These are phyloP conservation scores for Mycosphaerella sp. DNA, from an alignment of 2,329 filamentous ascomycete genomes.

Conservation along the genomic window DNA sequence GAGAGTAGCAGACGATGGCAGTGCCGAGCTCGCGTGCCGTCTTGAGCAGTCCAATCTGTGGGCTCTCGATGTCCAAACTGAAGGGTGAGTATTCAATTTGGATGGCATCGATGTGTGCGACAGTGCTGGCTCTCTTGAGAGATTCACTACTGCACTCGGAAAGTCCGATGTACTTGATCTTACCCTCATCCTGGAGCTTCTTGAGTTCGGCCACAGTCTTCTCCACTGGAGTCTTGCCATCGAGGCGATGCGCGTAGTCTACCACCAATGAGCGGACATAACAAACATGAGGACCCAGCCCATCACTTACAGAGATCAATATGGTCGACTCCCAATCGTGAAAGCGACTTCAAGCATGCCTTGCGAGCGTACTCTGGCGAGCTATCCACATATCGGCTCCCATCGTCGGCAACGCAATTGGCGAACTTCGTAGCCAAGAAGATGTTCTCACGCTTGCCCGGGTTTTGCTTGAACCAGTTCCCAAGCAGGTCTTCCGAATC, in stretches of 20 bases:
- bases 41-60: conserved; percentile 45
- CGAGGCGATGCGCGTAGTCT: conserved; percentile 40
- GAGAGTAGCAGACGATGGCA: conserved; percentile 53
- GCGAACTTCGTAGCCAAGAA: conserved; percentile 52
- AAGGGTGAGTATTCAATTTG: conserved; percentile 50
- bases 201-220: conserved; percentile 48
- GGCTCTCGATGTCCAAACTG: conserved; percentile 53
- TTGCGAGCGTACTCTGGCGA: conserved; percentile 38
- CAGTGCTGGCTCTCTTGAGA: conserved; percentile 46
- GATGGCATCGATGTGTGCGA: conserved; percentile 48
- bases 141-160: conserved; percentile 48
- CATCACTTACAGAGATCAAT: conserved; percentile 41
- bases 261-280: background rate
- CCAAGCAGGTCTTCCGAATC: conserved; percentile 32
- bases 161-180: conserved; percentile 53
- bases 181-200: conserved; percentile 47
- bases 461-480: conserved; percentile 39
- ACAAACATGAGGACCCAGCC: too few species aligned
- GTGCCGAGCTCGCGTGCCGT: conserved; percentile 56
- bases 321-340: conserved; percentile 36
- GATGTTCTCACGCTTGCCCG: conserved; percentile 44
- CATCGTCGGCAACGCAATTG: conserved; percentile 37
- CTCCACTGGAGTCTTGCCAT: conserved; percentile 42
- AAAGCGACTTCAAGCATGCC: conserved; percentile 38
- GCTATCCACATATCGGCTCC: conserved; percentile 34